Base-by-base conservation (phyloP, 495 filamentous ascomycete species). In the Glutinoglossum americanum region DNA sequence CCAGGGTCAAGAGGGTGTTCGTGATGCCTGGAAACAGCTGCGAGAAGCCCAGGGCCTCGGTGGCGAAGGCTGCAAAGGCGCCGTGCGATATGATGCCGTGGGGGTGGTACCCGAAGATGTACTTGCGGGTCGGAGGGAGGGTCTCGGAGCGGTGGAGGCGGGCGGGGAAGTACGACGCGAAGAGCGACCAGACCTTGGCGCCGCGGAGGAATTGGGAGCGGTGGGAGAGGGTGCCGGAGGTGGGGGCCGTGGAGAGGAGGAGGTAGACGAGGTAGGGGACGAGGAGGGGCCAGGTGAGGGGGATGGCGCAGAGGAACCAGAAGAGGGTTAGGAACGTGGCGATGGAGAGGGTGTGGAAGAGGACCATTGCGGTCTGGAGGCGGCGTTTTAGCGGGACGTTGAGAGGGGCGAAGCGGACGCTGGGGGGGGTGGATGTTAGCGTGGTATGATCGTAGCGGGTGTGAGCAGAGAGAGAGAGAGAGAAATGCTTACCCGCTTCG, bases 61-160 rank as follows among this genome's bases (percentile, higher is more conserved):
- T 97, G 30, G 75, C 85, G 62, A 98, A 96, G 17, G 89, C 83
- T 3, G 84, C 87, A 69, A 92, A 96, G 0, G 93, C 92, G 39
- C 92, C 92, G 64, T 95, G 87, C 15, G 84, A 88, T 63, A 98
- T 94, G 68, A 98, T 96, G 44, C 92, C 92, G 67, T 97, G 90
- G 0, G 90, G 90, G 65, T 96, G 92, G 67, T 97, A 96, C 45
- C 93, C 92, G 65, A 98, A 94, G 62, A 98, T 90, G 71, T 97
- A 98, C 70, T 97, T 97, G 58, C 87, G 77, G 1, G 83, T 85
- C 0, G 87, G 75, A 15, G 85, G 78, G 1, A 98, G 80, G 54
- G 84, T 70, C 62, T 82, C 74, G 39, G 85, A 88, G 58, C 90
- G 84, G 68, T 97, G 89, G 32, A 98, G 77, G 32, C 77, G 75